Evolutionary conservation across 768 basidiomycete genomes (phyloP).

Genomic region (Holtermanniella nyarrowii): DNA sequence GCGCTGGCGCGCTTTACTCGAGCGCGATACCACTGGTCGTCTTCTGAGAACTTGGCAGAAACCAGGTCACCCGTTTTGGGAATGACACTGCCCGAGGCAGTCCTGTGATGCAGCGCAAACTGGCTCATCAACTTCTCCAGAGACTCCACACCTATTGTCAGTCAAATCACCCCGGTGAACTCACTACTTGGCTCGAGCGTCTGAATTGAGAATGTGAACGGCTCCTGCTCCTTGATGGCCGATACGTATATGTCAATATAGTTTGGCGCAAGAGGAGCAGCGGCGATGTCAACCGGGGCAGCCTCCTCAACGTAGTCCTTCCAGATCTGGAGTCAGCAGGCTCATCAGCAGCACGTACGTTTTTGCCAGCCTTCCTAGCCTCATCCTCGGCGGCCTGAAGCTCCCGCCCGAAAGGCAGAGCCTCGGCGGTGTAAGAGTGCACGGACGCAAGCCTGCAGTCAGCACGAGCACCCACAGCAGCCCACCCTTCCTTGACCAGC

Average conservation of each 20-base stretch:
- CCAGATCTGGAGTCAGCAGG: conserved; percentile 59
- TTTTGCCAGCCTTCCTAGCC: conserved; percentile 66
- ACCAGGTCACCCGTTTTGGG: conserved; percentile 83
- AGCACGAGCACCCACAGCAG: neutral
- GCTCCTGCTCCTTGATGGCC: conserved; percentile 56
- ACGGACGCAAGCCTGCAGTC: conserved; percentile 56
- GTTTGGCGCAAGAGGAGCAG: conserved; percentile 55
- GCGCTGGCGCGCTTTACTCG: conserved; percentile 77
- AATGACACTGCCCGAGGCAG: conserved; percentile 56
- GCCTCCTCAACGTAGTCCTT: conserved; percentile 63
- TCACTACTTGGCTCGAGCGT: conserved; percentile 80
- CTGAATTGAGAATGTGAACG: conserved; percentile 82
- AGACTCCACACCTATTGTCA: conserved; percentile 63
- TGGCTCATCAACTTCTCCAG: conserved; percentile 91
- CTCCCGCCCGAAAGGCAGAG: conserved; percentile 65
- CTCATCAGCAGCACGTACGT: conserved; percentile 49
- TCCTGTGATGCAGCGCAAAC: conserved; percentile 75
- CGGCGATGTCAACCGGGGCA: conserved; percentile 43
- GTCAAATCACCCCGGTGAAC: conserved; percentile 8
- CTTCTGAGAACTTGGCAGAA: conserved; percentile 76
- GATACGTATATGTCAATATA: conserved; percentile 89
- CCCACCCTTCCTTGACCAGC: conserved; percentile 67
- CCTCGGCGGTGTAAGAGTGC: conserved; percentile 77
- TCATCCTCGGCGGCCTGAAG: conserved; percentile 78
- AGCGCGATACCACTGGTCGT: conserved; percentile 93